Evolutionary conservation across 2,329 filamentous ascomycete species (phyloP).

Genomic region (Apiospora arundinis): DNA sequence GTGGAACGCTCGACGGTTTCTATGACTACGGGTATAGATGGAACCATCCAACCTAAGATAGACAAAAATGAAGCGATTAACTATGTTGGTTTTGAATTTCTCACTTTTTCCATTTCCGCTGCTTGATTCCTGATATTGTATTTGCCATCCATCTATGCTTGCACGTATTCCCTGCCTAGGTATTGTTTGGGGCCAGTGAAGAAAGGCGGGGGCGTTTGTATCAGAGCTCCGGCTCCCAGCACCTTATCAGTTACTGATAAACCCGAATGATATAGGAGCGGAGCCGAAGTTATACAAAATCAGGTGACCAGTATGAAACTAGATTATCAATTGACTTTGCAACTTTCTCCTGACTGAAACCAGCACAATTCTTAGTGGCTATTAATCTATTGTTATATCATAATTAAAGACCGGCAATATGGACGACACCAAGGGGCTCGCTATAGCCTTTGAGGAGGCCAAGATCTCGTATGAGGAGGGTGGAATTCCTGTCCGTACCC

Average conservation of each 20-base stretch:
- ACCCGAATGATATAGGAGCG: background rate
- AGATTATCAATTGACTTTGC: background rate
- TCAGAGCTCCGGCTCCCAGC: background rate
- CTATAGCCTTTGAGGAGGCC: conserved; percentile 55
- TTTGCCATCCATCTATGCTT: background rate
- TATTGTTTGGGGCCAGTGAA: background rate
- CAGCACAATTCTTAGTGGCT: background rate
- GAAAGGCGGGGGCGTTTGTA: background rate
- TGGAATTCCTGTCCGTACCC: conserved; percentile 50
- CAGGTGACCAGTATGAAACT: background rate
- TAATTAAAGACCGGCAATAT: conserved; percentile 32
- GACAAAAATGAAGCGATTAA: conserved; percentile 4
- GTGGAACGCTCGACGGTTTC: background rate
- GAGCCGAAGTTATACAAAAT: background rate
- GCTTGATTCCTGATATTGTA: background rate
- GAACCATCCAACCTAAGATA: background rate
- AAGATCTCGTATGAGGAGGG: conserved; percentile 52
- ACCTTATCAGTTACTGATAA: conserved; percentile 15
- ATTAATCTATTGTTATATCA: background rate
- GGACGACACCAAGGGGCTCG: conserved; percentile 50
- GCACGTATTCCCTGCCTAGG: background rate
- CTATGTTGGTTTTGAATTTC: background rate
- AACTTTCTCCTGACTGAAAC: background rate
- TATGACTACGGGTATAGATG: conserved; percentile 1
- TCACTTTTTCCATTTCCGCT: too few species aligned